A percentile compares a stretch with the other conserved stretches of the same genome.
These are phyloP conservation scores for Globisporangium mamillatum DNA, from an alignment of 352 stramenopile species.

Conservation along the genomic window DNA sequence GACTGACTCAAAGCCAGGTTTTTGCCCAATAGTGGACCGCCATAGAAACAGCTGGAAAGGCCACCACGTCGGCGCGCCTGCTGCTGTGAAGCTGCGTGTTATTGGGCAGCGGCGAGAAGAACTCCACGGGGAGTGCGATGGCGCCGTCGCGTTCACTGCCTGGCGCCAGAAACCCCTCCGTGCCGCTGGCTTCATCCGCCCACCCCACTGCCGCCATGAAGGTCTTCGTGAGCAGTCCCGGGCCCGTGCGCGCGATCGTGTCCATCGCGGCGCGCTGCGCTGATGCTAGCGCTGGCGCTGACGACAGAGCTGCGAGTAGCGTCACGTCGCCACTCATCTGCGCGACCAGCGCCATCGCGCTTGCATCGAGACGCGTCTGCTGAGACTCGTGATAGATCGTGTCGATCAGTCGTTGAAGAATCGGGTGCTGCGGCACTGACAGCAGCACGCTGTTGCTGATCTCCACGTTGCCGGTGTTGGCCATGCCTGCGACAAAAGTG, in stretches of 20 bases:
- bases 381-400: slow-evolving; percentile 20
- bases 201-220: slow-evolving; percentile 48
- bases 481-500: slow-evolving; percentile 54
- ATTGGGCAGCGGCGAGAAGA: slow-evolving; percentile 48
- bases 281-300: neutral
- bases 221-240: slow-evolving; percentile 48
- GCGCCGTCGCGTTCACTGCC: slow-evolving; percentile 14
- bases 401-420: slow-evolving; percentile 31
- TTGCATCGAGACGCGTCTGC: slow-evolving; percentile 20
- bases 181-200: slow-evolving; percentile 2
- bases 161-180: slow-evolving; percentile 26
- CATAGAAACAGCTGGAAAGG: slow-evolving; percentile 16
- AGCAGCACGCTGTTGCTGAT: slow-evolving; percentile 73
- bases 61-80: neutral
- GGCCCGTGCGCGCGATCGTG: slow-evolving; percentile 51
- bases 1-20: slow-evolving; percentile 27
- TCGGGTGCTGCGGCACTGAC: slow-evolving; percentile 25
- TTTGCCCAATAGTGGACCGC: slow-evolving; percentile 50
- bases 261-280: slow-evolving; percentile 20
- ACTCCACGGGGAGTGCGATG: slow-evolving; percentile 31
- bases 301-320: neutral
- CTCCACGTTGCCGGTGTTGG: slow-evolving; percentile 67
- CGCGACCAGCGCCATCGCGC: slow-evolving; percentile 20
- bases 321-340: slow-evolving; percentile 24
- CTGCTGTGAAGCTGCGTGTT: slow-evolving; percentile 21